These are phyloP conservation scores for Colletotrichum sp. DNA, from an alignment of 2,329 filamentous ascomycete genomes.

Conservation along the genomic window DNA sequence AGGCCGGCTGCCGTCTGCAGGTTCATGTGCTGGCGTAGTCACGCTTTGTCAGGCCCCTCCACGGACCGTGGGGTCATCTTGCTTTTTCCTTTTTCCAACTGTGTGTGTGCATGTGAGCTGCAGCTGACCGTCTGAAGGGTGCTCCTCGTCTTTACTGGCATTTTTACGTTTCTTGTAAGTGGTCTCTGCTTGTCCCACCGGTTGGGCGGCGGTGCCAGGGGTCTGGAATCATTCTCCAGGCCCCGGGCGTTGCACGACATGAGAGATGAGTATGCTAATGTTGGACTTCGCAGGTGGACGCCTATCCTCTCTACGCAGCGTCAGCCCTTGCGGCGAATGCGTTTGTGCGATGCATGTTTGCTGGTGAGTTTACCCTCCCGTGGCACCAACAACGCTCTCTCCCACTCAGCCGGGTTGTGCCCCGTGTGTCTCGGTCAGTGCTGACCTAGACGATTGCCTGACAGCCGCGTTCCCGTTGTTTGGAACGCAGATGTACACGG, in stretches of 20 bases:
- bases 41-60: slow-evolving; percentile 34
- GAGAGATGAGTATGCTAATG: slow-evolving; percentile 3
- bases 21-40: slow-evolving; percentile 24
- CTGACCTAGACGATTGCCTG: not conserved
- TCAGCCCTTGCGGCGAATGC: slow-evolving; percentile 84
- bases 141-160: slow-evolving; percentile 79
- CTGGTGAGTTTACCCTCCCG: slow-evolving; percentile 50
- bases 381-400: slow-evolving; percentile 4
- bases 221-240: slow-evolving; percentile 16
- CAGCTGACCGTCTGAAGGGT: slow-evolving; percentile 54
- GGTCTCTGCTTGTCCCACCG: not conserved
- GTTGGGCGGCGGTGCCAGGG: slow-evolving; percentile 14
- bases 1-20: slow-evolving; percentile 1
- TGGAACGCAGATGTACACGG: slow-evolving; percentile 74
- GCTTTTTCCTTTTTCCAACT: slow-evolving; percentile 27
- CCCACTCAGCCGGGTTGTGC: slow-evolving; percentile 25
- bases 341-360: slow-evolving; percentile 79
- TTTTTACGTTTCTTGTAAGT: slow-evolving; percentile 86
- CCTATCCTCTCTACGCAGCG: slow-evolving; percentile 77
- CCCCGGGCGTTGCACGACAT: slow-evolving; percentile 1
- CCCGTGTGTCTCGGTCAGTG: slow-evolving; percentile 1
- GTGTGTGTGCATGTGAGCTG: slow-evolving; percentile 27
- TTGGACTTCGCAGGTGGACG: slow-evolving; percentile 62
- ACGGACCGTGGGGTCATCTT: slow-evolving; percentile 21
- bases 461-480: slow-evolving; percentile 78